Evolutionary conservation across 1,139 yeast genomes (phyloP).

Genomic region (Yamadazyma siamensis): DNA sequence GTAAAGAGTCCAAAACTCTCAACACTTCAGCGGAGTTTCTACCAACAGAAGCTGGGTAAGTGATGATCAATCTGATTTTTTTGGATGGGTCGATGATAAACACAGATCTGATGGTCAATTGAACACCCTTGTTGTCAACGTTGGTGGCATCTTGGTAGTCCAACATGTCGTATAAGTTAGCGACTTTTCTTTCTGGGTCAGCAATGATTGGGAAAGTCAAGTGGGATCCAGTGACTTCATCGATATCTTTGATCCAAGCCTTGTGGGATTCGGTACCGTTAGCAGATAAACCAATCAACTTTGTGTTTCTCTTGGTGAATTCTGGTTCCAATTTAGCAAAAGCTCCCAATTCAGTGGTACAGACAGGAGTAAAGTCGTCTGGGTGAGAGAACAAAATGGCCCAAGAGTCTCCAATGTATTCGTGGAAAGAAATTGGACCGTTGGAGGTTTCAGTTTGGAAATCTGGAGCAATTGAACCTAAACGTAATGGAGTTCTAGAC

Average conservation of each 20-base stretch:
- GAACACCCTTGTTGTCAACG: conserved; percentile 66
- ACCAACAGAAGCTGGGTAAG: conserved; percentile 90
- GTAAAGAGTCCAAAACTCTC: conserved; percentile 84
- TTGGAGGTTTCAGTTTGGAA: conserved; percentile 74
- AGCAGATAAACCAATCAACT: conserved; percentile 77
- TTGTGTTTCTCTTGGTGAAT: conserved; percentile 71
- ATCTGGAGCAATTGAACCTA: conserved; percentile 74
- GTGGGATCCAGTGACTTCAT: conserved; percentile 69
- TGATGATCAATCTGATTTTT: conserved; percentile 76
- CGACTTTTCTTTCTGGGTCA: conserved; percentile 75
- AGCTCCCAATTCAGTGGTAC: conserved; percentile 88
- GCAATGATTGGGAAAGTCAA: conserved; percentile 86
- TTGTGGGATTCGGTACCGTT: conserved; percentile 68
- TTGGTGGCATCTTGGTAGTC: conserved; percentile 86
- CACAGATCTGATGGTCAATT: conserved; percentile 74
- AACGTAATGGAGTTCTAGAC: conserved; percentile 14
- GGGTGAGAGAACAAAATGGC: conserved; percentile 82
- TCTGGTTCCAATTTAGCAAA: conserved; percentile 82
- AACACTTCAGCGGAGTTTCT: conserved; percentile 86
- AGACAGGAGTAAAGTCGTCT: conserved; percentile 85
- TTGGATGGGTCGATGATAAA: conserved; percentile 84
- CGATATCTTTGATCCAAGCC: conserved; percentile 84
- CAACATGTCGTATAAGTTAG: conserved; percentile 84
- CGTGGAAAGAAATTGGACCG: conserved; percentile 79
- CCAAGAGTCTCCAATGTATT: conserved; percentile 75